Evolutionary conservation across 495 filamentous ascomycete species (phyloP), one percentile per base, ranked within the genome.

Genomic region (Penicillium riverlandense): DNA sequence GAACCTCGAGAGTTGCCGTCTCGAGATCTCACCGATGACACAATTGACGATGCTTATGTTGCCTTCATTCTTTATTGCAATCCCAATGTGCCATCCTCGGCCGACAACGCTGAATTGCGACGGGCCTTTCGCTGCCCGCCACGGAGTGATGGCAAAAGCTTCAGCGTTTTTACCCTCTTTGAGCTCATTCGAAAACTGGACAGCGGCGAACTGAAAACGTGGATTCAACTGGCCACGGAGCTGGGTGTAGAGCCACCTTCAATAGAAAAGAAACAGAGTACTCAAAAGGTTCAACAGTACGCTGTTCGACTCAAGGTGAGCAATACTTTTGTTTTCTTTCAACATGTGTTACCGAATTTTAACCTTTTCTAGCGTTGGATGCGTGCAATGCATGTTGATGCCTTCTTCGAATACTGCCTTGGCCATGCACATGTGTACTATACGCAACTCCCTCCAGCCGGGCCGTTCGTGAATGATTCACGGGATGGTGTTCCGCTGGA

Each of bases 251-350:
- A 96, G 52, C 85, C 84, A 27, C 94, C 92, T 11, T 83, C 83
- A 47, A 64, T 80, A 45, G 82, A 85, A 40, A 90, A 92, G 66
- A 88, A 89, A 13, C 88, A 96, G 63, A 95, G 89, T 59, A 83
- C 89, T 2, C 92, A 98, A 62, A 98, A 96, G 61, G 88, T 98
- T 32, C 91, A 96, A 62, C 92, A 98, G 57, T 98, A 98, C 67
- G 88, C 89, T 39, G 92, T 96, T 30, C 74, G 92, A 40, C 69
- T 97, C 35, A 97, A 96, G 79, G 88, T 90, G n/a, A 11, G 32
- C 32, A 22, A 69, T 47, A 70, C 58, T 8, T 41, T 32, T 30
- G 15, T 12, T 35, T 40, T 31, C 11, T 5, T 8, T 34, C 32
- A 31, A 10, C 6, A 1, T 32, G 11, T 30, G 13, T n/a, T 29